Evolutionary conservation across 148 eudicot genomes (phyloP).

Genomic region (Rhododendron vialii): DNA sequence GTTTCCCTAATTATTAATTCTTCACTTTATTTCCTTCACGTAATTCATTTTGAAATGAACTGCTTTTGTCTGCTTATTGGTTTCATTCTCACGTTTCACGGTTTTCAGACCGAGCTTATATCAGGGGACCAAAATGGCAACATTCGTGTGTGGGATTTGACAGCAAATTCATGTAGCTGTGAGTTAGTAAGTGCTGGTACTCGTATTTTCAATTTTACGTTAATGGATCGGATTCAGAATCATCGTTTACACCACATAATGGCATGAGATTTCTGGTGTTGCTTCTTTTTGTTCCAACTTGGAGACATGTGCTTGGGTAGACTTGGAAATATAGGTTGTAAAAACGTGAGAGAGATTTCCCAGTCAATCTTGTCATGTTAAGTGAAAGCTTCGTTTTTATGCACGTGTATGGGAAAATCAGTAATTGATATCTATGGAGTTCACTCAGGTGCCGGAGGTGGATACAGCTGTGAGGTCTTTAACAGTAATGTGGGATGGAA

Average conservation of each 20-base stretch:
- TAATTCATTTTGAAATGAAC: background rate
- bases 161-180: constrained; percentile 98
- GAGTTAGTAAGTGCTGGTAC: constrained; percentile 61
- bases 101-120: constrained; percentile 77
- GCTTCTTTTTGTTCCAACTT: background rate
- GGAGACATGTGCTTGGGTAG: constrained; percentile 2
- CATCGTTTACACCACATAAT: background rate
- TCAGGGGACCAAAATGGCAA: constrained; percentile 99
- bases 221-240: background rate
- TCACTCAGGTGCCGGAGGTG: constrained; percentile 90
- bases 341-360: background rate
- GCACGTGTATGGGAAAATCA: background rate
- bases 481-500: constrained; percentile 98
- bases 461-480: constrained; percentile 94
- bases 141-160: constrained; percentile 98
- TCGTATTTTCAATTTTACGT: background rate
- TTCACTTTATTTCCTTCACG: background rate
- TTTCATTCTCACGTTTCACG: background rate
- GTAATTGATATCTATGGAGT: constrained; percentile 8
- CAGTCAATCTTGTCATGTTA: background rate
- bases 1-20: background rate
- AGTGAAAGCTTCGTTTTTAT: background rate
- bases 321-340: background rate
- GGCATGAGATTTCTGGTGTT: background rate
- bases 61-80: background rate